Base-by-base conservation (phyloP, 2,329 filamentous ascomycete species). In the Torrubiella hemipterigena region DNA sequence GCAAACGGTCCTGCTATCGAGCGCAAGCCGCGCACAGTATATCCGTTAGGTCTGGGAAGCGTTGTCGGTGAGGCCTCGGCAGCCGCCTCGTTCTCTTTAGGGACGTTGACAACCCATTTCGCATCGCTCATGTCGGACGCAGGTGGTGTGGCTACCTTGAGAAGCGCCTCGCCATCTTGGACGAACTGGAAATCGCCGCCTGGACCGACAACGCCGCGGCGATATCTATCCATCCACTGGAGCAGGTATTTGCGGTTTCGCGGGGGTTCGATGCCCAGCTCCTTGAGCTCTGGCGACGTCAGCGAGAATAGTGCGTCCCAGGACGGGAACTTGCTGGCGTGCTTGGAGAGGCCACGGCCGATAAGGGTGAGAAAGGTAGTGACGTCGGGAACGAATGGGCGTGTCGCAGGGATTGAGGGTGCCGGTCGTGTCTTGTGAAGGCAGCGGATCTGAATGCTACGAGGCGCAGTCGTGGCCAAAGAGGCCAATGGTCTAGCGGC, bases 271-370 rank as follows among this genome's bases (percentile, higher is more conserved):
- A 96, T 69, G 34, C 91, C 89, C 13, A 91, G 67, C 45, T 89
- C 78, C 42, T 77, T 76, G 42, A 98, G 67, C 57, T 96, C 77
- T 27, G 67, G 55, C 13, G 83, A 85, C 15, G 74, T 77, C 41
- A 91, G 67, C 27, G 77, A 77, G 68, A 96, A 96, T 27, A 98
- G 74, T 6, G 83, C 73, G 32, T 91, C 81, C 91, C 91, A 96
- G 9, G 81, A 79, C 3, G 82, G 76, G 46, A 98, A 84, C 57
- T 96, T 96, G 57, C 73, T 67, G 29, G 81, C 73, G 62, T 95
- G 84, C 50, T 81, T 75, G 48, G 71, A 77, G 46, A 95, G 75
- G 45, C 78, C 78, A 40, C 91, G 87, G 45, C 91, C 91, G 57
- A 96, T 95, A 37, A 95, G 67, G 21, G 73, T 84, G 39, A 96